Conservation (phyloP, 1,284 basidiomycete species). For the Apiotrichum gracile region DNA sequence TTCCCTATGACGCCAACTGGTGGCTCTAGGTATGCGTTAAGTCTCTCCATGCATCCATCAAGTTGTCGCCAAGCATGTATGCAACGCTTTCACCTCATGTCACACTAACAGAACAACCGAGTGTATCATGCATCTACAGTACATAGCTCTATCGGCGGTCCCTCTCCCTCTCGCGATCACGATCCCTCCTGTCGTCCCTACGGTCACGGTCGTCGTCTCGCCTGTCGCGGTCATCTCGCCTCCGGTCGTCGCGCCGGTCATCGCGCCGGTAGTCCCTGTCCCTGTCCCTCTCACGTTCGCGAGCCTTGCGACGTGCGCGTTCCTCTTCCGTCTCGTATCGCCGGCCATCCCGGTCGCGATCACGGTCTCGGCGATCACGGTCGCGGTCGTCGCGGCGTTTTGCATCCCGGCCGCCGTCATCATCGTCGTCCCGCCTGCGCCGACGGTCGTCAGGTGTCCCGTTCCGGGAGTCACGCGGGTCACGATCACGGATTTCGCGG, state of each 20-base stretch:
- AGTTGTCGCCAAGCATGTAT: too few species aligned
- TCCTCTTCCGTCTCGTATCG: conserved; percentile 33
- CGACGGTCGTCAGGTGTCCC: conserved; percentile 1
- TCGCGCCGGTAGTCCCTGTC: conserved; percentile 16
- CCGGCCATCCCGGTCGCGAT: conserved; percentile 11
- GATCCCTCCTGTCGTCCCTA: neutral
- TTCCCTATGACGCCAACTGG: too few species aligned
- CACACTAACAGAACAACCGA: too few species aligned
- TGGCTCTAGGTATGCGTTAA: too few species aligned
- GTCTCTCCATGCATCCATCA: too few species aligned
- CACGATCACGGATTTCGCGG: neutral
- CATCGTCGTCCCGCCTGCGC: conserved; percentile 17
- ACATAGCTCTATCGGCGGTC: neutral
- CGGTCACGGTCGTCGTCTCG: conserved; percentile 6
- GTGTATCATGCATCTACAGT: too few species aligned
- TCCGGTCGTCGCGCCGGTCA: conserved; percentile 11
- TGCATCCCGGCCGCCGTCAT: conserved; percentile 15
- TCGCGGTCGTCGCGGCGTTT: conserved; percentile 17
- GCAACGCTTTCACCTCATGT: too few species aligned
- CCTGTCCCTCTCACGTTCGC: conserved; percentile 10
- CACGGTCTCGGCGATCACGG: conserved; percentile 8
- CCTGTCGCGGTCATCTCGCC: conserved; percentile 7
- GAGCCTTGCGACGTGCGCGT: conserved; percentile 27
- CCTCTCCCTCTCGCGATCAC: neutral
- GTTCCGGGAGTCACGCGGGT: neutral